Percentiles rank a stretch among this genome's conserved stretches.
These are phyloP conservation scores for Pseudogymnoascus sp. DNA, from an alignment of 2,329 filamentous ascomycete species.

Conservation along the genomic window DNA sequence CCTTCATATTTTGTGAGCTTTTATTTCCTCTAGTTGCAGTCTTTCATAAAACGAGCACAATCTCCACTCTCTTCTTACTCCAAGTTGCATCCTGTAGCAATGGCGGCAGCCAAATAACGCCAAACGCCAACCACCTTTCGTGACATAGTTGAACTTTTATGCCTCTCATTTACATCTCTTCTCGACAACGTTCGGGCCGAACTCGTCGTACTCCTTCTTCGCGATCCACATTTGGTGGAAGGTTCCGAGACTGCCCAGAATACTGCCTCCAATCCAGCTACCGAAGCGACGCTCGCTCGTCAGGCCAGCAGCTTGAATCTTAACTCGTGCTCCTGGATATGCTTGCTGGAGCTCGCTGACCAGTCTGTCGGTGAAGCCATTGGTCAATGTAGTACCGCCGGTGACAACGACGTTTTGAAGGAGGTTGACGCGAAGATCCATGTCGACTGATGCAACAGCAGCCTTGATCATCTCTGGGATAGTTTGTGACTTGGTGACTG, in stretches of 20 bases:
- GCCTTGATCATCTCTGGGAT: constrained; percentile 77
- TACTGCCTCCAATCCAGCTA: constrained; percentile 94
- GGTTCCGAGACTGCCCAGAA: constrained; percentile 87
- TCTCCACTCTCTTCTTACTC: constrained; percentile 4
- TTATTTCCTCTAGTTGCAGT: constrained; percentile 11
- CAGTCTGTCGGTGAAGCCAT: constrained; percentile 86
- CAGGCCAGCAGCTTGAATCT: constrained; percentile 80
- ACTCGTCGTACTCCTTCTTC: constrained; percentile 95
- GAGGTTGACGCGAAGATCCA: constrained; percentile 77
- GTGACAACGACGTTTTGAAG: constrained; percentile 90
- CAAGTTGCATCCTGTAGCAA: constrained; percentile 11
- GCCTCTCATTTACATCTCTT: constrained; percentile 78
- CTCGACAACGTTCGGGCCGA: constrained; percentile 83
- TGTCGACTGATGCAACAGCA: constrained; percentile 73
- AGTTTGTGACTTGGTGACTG: constrained; percentile 66
- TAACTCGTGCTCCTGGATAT: constrained; percentile 80
- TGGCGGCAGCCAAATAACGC: constrained; percentile 9
- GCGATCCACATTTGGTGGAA: constrained; percentile 99
- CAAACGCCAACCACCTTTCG: constrained; percentile 5
- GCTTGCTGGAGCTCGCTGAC: constrained; percentile 75
- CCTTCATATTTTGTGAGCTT: constrained; percentile 5
- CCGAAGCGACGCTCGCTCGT: constrained; percentile 87
- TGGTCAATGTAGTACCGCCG: constrained; percentile 77
- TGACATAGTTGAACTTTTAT: neutral
- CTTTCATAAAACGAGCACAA: neutral